Percentiles rank a stretch among this genome's conserved stretches.
Conservation (phyloP, 2,329 filamentous ascomycete species). For the Amesomyces nigricolor region DNA sequence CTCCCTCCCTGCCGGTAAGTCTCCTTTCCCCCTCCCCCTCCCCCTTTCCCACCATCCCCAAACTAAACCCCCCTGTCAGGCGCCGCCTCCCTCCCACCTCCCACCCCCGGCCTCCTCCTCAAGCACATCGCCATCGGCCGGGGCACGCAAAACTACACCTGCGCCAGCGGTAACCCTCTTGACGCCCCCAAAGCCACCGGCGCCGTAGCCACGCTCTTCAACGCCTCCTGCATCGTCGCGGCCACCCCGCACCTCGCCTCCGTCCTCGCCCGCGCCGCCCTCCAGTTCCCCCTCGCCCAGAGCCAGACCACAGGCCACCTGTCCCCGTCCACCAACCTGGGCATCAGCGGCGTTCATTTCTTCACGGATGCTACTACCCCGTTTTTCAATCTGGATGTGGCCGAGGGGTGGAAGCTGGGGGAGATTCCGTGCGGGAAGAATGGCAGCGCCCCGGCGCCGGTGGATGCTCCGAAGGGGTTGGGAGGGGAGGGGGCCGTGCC, state of each 20-base stretch:
- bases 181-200: slow-evolving; percentile 61
- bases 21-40: slow-evolving; percentile 17
- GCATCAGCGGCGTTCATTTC: slow-evolving; percentile 72
- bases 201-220: slow-evolving; percentile 79
- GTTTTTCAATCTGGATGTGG: slow-evolving; percentile 71
- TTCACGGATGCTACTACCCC: slow-evolving; percentile 67
- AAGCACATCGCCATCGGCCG: slow-evolving; percentile 80
- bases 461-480: slow-evolving; percentile 52
- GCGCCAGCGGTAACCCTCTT: slow-evolving; percentile 54
- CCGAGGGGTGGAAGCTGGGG: slow-evolving; percentile 47
- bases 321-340: slow-evolving; percentile 54
- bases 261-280: slow-evolving; percentile 59
- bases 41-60: no score
- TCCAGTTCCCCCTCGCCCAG: slow-evolving; percentile 56
- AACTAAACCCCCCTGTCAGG: slow-evolving; percentile 8
- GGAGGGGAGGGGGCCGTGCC: slow-evolving; percentile 63
- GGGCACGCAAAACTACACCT: slow-evolving; percentile 93
- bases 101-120: slow-evolving; percentile 55
- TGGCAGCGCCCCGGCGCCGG: slow-evolving; percentile 56
- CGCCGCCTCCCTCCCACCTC: slow-evolving; percentile 46
- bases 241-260: slow-evolving; percentile 61
- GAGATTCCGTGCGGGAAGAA: slow-evolving; percentile 59
- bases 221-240: slow-evolving; percentile 73
- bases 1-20: slow-evolving; percentile 43
- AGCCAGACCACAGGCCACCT: slow-evolving; percentile 28